These are phyloP conservation scores for Balakata baccata DNA, from an alignment of 345 rosid species.

Conservation along the genomic window DNA sequence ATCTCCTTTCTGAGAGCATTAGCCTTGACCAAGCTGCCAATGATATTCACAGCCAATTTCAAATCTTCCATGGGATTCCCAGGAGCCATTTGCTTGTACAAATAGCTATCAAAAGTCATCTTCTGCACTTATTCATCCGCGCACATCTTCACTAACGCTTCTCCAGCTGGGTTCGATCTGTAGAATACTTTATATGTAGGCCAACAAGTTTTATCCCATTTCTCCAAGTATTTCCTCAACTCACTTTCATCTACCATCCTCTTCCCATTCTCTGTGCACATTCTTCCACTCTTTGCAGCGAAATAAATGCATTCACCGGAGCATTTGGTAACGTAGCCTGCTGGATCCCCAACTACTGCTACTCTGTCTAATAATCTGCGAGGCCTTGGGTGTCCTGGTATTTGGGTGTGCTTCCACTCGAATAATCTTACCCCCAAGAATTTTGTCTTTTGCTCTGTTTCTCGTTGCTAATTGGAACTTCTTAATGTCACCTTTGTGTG, in stretches of 20 bases:
- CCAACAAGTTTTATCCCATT: constrained; percentile 94
- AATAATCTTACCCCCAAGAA: constrained; percentile 80
- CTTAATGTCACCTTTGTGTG: constrained; percentile 91
- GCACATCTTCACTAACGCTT: constrained; percentile 93
- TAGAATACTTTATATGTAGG: constrained; percentile 89
- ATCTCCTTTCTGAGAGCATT: constrained; percentile 86
- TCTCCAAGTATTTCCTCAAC: constrained; percentile 86
- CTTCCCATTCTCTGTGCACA: constrained; percentile 82
- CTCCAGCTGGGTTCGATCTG: constrained; percentile 85
- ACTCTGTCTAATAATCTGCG: constrained; percentile 63
- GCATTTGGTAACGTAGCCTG: constrained; percentile 90
- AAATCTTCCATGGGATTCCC: constrained; percentile 83
- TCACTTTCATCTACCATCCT: constrained; percentile 86
- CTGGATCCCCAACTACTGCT: constrained; percentile 83
- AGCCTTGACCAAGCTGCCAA: constrained; percentile 93
- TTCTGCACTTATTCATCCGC: constrained; percentile 87
- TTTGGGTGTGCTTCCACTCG: constrained; percentile 87
- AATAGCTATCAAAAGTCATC: constrained; percentile 91
- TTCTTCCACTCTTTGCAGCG: constrained; percentile 91
- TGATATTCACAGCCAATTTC: constrained; percentile 85
- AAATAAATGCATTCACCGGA: constrained; percentile 90
- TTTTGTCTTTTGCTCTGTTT: constrained; percentile 88
- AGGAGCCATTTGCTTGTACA: constrained; percentile 77
- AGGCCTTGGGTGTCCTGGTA: constrained; percentile 86
- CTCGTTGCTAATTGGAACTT: constrained; percentile 82